Evolutionary conservation across 208 protist species (phyloP).

Genomic region (Crithidia bombi): DNA sequence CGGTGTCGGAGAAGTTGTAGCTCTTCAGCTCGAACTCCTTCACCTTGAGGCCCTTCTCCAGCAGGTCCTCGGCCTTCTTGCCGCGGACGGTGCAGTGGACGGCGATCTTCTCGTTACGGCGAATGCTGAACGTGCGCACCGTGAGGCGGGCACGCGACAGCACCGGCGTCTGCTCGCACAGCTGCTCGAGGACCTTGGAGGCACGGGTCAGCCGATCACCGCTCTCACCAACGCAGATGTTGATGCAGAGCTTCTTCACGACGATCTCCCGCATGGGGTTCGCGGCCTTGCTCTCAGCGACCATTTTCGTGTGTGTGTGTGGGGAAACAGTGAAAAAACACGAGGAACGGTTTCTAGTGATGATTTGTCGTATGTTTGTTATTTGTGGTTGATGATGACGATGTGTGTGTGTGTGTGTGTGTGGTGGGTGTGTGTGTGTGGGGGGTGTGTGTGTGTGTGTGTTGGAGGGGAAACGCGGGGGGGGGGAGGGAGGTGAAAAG

Average conservation of each 20-base stretch:
- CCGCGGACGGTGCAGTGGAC: constrained; percentile 99
- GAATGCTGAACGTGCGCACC: constrained; percentile 98
- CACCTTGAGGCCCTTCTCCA: constrained; percentile 98
- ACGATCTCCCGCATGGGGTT: constrained; percentile 98
- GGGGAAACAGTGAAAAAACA: constrained; percentile 1
- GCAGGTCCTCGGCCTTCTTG: constrained; percentile 99
- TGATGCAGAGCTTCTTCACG: constrained; percentile 99
- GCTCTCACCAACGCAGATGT: constrained; percentile 99
- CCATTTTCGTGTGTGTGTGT: constrained; percentile 43
- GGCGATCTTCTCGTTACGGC: constrained; percentile 99
- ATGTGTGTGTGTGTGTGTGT: not conserved
- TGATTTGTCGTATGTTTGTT: not conserved
- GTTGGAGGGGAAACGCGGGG: not conserved
- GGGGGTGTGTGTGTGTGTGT: not conserved
- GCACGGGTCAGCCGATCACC: constrained; percentile 99
- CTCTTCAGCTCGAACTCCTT: constrained; percentile 99
- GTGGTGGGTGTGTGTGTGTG: no score
- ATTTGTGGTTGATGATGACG: not conserved
- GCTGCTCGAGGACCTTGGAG: constrained; percentile 99
- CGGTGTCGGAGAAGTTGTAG: constrained; percentile 96
- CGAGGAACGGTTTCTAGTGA: constrained; percentile 3
- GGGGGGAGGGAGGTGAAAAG: no score
- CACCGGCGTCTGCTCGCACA: constrained; percentile 98
- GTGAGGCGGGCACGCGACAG: constrained; percentile 98
- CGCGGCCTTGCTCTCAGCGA: constrained; percentile 84